A percentile compares a stretch with the other conserved stretches of the same genome.
phyloP scores from a whole-genome alignment of 768 basidiomycete species.

The Gyrodon lividus region DNA sequence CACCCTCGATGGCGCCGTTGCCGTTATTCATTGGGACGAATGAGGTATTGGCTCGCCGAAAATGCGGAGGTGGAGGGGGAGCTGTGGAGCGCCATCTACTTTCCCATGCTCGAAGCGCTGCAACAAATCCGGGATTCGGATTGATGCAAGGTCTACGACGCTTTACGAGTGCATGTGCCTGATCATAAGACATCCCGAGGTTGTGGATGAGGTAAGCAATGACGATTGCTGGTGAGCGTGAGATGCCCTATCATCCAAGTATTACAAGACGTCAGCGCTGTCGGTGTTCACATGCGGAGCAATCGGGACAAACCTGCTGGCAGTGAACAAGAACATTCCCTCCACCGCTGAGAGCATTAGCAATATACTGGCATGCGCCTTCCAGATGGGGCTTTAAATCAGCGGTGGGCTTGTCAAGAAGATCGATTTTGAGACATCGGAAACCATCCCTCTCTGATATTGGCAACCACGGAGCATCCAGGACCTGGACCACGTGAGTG shows the following conservation, averaged over 20 bases:
- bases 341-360: slow-evolving; percentile 56
- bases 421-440: slow-evolving; percentile 63
- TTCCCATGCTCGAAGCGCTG: slow-evolving; percentile 60
- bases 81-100: slow-evolving; percentile 25
- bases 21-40: slow-evolving; percentile 7
- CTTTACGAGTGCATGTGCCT: slow-evolving; percentile 58
- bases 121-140: slow-evolving; percentile 76
- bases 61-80: slow-evolving; percentile 17
- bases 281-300: not conserved
- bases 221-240: slow-evolving; percentile 72
- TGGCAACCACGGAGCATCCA: slow-evolving; percentile 66
- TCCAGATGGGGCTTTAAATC: slow-evolving; percentile 72
- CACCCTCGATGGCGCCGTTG: not conserved
- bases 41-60: slow-evolving; percentile 32
- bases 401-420: slow-evolving; percentile 57
- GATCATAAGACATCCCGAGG: slow-evolving; percentile 70
- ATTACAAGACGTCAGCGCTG: slow-evolving; percentile 5
- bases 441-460: slow-evolving; percentile 43
- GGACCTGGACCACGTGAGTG: slow-evolving; percentile 62
- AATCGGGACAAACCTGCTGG: slow-evolving; percentile 59
- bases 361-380: slow-evolving; percentile 65
- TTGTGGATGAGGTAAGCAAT: slow-evolving; percentile 81
- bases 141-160: slow-evolving; percentile 70
- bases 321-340: slow-evolving; percentile 76
- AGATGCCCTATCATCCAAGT: slow-evolving; percentile 55